These are phyloP conservation scores for Penicillium occitanis DNA, from an alignment of 2,329 filamentous ascomycete species.

Conservation along the genomic window DNA sequence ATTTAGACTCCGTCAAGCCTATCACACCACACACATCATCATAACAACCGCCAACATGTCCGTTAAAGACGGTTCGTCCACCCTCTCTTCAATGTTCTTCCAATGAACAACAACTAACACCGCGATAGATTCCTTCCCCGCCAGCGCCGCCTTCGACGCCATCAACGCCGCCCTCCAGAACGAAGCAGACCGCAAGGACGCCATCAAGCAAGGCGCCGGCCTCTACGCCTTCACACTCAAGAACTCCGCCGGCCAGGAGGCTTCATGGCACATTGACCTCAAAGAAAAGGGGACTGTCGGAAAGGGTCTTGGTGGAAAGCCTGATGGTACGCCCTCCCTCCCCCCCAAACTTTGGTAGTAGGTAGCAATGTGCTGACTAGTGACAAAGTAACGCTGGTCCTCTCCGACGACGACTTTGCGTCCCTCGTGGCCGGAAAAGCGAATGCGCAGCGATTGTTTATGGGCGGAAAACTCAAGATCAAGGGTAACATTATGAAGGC, in stretches of 20 bases:
- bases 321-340: conserved; percentile 63
- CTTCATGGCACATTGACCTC: conserved; percentile 93
- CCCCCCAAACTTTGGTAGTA: not conserved
- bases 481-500: conserved; percentile 98
- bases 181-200: conserved; percentile 76
- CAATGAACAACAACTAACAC: conserved; percentile 1
- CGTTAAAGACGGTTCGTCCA: conserved; percentile 67
- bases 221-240: conserved; percentile 91
- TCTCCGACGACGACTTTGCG: conserved; percentile 84
- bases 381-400: conserved; percentile 70
- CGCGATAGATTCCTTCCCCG: conserved; percentile 72
- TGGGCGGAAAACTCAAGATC: conserved; percentile 98
- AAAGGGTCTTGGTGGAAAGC: conserved; percentile 74
- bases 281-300: conserved; percentile 84
- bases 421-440: conserved; percentile 82
- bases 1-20: not conserved
- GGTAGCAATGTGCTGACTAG: not conserved
- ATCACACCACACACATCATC: not conserved
- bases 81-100: no score
- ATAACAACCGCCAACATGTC: conserved; percentile 55
- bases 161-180: conserved; percentile 73
- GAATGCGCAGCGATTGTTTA: conserved; percentile 93
- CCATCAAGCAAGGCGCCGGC: conserved; percentile 82
- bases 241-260: conserved; percentile 75
- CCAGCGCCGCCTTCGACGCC: conserved; percentile 85